These are phyloP conservation scores for Hypoxylon sp. DNA, from an alignment of 2,329 filamentous ascomycete species.

Conservation along the genomic window DNA sequence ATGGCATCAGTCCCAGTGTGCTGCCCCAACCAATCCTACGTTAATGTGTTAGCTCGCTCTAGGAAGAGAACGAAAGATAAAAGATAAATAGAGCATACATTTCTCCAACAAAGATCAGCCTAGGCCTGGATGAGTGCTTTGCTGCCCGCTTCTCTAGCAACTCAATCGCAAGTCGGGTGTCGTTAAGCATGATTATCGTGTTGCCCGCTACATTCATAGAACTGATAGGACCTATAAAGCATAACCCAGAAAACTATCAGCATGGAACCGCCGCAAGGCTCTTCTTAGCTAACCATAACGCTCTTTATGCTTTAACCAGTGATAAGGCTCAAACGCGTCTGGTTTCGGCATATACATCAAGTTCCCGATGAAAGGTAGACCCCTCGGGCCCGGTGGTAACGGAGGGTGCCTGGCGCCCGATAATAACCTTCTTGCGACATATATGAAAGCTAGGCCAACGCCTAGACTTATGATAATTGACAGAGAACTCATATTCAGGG, in stretches of 20 bases:
- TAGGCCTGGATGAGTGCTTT: constrained; percentile 49
- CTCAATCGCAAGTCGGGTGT: constrained; percentile 47
- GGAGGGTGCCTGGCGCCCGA: constrained; percentile 12
- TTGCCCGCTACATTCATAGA: constrained; percentile 54
- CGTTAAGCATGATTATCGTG: constrained; percentile 53
- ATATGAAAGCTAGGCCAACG: constrained; percentile 12
- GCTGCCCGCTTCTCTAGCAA: constrained; percentile 50
- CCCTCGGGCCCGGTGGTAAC: constrained; percentile 60
- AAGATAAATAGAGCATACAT: constrained; percentile 44
- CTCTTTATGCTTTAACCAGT: constrained; percentile 55
- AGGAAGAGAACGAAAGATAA: neutral
- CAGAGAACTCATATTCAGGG: constrained; percentile 16
- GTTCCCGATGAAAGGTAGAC: constrained; percentile 59
- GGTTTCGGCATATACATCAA: constrained; percentile 56
- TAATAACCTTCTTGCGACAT: constrained; percentile 10
- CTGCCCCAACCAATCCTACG: constrained; percentile 50
- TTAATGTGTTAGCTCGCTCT: constrained; percentile 2
- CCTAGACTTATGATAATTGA: constrained; percentile 14
- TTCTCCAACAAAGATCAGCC: constrained; percentile 46
- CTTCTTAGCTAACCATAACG: constrained; percentile 47
- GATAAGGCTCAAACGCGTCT: constrained; percentile 49
- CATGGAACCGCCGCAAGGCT: no score
- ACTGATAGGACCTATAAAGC: constrained; percentile 43
- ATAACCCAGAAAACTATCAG: neutral
- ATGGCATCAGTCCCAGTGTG: constrained; percentile 46